A percentile compares a stretch with the other conserved stretches of the same genome.
phyloP scores from a whole-genome alignment of 306 rosid species.

The Chamaecrista fasciculata region DNA sequence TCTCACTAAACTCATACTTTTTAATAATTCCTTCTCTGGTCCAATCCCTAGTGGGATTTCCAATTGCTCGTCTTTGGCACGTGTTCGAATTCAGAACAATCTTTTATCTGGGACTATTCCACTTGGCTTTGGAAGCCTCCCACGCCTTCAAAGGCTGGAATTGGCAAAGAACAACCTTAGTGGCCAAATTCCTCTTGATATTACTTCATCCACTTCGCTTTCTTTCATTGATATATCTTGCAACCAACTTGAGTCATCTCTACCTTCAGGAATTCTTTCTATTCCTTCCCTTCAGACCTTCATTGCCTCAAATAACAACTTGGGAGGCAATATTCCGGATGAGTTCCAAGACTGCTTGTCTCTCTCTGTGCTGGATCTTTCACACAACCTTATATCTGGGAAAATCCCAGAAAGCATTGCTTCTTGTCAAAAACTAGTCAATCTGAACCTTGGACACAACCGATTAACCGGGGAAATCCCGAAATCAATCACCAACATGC shows the following conservation, averaged over 20 bases:
- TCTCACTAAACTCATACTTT: constrained; percentile 85
- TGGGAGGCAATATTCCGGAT: constrained; percentile 59
- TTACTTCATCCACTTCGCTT: constrained; percentile 64
- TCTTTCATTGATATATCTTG: constrained; percentile 82
- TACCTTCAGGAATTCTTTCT: constrained; percentile 66
- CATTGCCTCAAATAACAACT: constrained; percentile 68
- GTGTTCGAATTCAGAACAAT: constrained; percentile 80
- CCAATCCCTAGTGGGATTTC: constrained; percentile 69
- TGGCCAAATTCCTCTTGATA: constrained; percentile 64
- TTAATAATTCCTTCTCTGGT: constrained; percentile 80
- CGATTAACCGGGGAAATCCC: constrained; percentile 69
- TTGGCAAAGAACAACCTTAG: constrained; percentile 71
- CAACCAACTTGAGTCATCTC: constrained; percentile 61
- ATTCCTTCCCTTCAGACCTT: constrained; percentile 74
- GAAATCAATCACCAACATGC: constrained; percentile 60
- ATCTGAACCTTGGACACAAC: constrained; percentile 64
- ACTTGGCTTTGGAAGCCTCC: constrained; percentile 68
- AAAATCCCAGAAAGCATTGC: constrained; percentile 71
- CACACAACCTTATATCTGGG: constrained; percentile 59
- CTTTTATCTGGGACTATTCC: constrained; percentile 72
- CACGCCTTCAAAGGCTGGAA: constrained; percentile 67
- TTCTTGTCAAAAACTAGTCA: constrained; percentile 73
- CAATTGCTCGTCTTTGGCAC: constrained; percentile 60
- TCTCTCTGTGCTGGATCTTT: constrained; percentile 76
- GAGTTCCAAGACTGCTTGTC: constrained; percentile 74